A percentile compares a stretch with the other conserved stretches of the same genome.
Conservation (phyloP, 2,329 filamentous ascomycete species). For the Penicillium corylophilum region DNA sequence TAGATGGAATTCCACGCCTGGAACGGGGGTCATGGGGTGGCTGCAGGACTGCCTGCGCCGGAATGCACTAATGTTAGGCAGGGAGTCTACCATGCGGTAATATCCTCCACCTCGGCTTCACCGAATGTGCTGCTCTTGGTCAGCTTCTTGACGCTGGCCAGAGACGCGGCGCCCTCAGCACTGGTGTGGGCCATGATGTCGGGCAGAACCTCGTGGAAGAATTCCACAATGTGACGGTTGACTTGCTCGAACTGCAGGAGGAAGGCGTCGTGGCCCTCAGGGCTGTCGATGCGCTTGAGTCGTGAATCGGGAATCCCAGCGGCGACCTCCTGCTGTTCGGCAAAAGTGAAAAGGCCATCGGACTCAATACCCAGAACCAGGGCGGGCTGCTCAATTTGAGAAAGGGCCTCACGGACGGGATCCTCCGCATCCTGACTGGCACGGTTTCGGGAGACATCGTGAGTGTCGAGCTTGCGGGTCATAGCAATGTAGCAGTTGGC, state of each 20-base stretch:
- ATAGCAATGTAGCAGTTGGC: conserved; percentile 99
- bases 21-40: conserved; percentile 19
- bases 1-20: conserved; percentile 13
- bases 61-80: background rate
- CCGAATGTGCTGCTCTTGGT: conserved; percentile 91
- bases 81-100: conserved; percentile 76
- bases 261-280: conserved; percentile 95
- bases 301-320: conserved; percentile 73
- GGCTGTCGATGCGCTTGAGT: conserved; percentile 84
- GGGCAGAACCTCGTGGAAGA: conserved; percentile 77
- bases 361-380: conserved; percentile 92
- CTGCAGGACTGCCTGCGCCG: conserved; percentile 30
- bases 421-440: conserved; percentile 40
- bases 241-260: conserved; percentile 96
- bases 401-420: conserved; percentile 70
- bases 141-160: conserved; percentile 59
- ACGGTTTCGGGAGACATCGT: conserved; percentile 84
- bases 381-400: conserved; percentile 80
- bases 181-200: conserved; percentile 77
- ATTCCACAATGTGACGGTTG: conserved; percentile 80
- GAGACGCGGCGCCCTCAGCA: conserved; percentile 46
- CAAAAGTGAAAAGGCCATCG: conserved; percentile 94
- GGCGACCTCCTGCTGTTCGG: conserved; percentile 91
- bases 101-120: conserved; percentile 93
- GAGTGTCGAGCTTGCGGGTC: conserved; percentile 94